Evolutionary conservation across 768 basidiomycete species (phyloP).

Genomic region (Coprinopsis sp.): DNA sequence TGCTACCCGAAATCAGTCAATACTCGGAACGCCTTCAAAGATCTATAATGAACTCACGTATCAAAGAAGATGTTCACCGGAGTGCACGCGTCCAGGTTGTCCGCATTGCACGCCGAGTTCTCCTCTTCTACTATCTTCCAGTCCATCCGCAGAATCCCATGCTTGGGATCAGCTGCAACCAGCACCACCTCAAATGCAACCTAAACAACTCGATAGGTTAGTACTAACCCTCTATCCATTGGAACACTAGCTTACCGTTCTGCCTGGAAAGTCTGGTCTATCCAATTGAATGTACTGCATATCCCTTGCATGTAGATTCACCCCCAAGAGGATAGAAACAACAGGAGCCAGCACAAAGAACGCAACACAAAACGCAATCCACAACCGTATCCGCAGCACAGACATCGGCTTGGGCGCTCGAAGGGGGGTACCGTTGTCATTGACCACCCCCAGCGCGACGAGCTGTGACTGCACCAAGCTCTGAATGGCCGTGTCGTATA

Average conservation of each 20-base stretch:
- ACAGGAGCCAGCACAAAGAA: constrained; percentile 1
- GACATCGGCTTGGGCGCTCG: neutral
- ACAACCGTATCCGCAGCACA: neutral
- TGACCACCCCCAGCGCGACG: too few relatives aligned
- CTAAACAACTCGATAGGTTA: neutral
- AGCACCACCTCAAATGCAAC: constrained; percentile 16
- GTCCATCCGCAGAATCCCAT: constrained; percentile 17
- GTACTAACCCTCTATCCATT: neutral
- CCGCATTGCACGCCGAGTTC: constrained; percentile 13
- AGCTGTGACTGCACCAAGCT: too few relatives aligned
- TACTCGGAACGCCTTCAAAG: neutral
- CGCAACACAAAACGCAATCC: constrained; percentile 1
- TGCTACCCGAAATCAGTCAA: constrained; percentile 6
- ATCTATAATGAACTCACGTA: constrained; percentile 8
- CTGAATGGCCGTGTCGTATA: too few relatives aligned
- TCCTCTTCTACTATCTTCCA: constrained; percentile 18
- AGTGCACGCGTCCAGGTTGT: constrained; percentile 14
- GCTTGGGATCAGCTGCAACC: constrained; percentile 17
- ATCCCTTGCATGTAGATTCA: neutral
- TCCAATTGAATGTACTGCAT: neutral
- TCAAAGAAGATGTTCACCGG: constrained; percentile 21
- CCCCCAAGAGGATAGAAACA: constrained; percentile 1
- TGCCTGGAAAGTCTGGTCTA: neutral
- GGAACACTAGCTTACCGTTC: neutral
- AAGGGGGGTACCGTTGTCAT: too few relatives aligned